phyloP scores from a whole-genome alignment of 306 rosid genomes.

The Cucumis hystrix region DNA sequence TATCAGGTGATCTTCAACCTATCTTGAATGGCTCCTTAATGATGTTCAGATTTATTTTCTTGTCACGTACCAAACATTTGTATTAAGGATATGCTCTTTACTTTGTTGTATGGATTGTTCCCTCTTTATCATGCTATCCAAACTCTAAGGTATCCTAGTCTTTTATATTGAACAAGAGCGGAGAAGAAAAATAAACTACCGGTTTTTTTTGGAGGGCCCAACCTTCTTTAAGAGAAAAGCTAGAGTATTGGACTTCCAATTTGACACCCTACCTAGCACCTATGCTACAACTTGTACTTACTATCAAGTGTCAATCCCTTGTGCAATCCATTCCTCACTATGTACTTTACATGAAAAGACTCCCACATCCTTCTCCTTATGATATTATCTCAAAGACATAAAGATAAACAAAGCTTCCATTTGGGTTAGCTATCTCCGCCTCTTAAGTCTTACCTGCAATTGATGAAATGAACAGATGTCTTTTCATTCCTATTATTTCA shows the following conservation, averaged over 20 bases:
- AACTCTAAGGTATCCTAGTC: background rate
- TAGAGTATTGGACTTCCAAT: background rate
- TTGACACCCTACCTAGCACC: background rate
- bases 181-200: background rate
- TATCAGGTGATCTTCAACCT: conserved; percentile 47
- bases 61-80: background rate
- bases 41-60: background rate
- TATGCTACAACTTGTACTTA: background rate
- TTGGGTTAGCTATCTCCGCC: background rate
- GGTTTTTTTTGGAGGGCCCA: background rate
- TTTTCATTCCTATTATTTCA: background rate
- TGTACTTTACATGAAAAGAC: background rate
- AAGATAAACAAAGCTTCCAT: background rate
- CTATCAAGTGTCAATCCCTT: background rate
- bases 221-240: background rate
- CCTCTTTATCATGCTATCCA: background rate
- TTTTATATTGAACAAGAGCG: background rate
- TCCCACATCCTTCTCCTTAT: background rate
- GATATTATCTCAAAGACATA: background rate
- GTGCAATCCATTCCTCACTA: background rate
- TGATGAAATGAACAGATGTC: background rate
- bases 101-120: background rate
- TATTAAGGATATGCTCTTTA: background rate
- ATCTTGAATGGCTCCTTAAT: background rate
- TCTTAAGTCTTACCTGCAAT: background rate